These are phyloP conservation scores for Ephemerocybe angulata DNA, from an alignment of 768 basidiomycete species.

Conservation along the genomic window DNA sequence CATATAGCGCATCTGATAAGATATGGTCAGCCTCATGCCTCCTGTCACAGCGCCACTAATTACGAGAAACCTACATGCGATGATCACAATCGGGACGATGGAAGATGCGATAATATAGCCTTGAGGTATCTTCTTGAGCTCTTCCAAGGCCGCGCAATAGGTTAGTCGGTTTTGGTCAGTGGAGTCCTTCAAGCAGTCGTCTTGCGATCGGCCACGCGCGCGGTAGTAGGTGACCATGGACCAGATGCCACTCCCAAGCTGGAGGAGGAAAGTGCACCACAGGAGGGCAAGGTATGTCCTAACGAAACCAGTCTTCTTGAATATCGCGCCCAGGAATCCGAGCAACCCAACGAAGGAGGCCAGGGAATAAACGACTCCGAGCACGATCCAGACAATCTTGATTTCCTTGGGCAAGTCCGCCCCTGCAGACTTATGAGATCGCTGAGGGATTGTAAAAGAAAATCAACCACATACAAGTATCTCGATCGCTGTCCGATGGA, in stretches of 20 bases:
- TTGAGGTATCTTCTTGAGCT: slow-evolving; percentile 23
- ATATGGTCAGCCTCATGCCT: slow-evolving; percentile 5
- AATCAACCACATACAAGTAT: slow-evolving; percentile 5
- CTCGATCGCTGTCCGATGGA: too few species aligned
- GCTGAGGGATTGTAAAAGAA: neutral
- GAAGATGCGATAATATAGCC: slow-evolving; percentile 28
- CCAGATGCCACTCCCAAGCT: slow-evolving; percentile 29
- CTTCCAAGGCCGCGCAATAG: slow-evolving; percentile 27
- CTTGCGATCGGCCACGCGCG: slow-evolving; percentile 20
- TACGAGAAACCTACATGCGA: too few species aligned
- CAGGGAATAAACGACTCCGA: slow-evolving; percentile 29
- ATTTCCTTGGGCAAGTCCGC: slow-evolving; percentile 21
- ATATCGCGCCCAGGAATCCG: slow-evolving; percentile 38
- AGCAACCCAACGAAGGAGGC: slow-evolving; percentile 31
- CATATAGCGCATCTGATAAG: slow-evolving; percentile 37
- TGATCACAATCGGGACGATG: slow-evolving; percentile 34
- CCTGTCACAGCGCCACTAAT: slow-evolving; percentile 17
- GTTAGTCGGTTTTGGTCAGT: slow-evolving; percentile 22
- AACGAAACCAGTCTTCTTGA: slow-evolving; percentile 35
- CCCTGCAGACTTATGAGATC: slow-evolving; percentile 13
- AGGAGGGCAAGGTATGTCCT: slow-evolving; percentile 31
- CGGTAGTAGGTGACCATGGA: slow-evolving; percentile 31
- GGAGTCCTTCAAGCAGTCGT: slow-evolving; percentile 28
- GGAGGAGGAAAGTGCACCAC: slow-evolving; percentile 24
- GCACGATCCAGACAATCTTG: slow-evolving; percentile 29